Conservation (phyloP, 345 rosid genomes). For the Eucalyptus melliodora region DNA sequence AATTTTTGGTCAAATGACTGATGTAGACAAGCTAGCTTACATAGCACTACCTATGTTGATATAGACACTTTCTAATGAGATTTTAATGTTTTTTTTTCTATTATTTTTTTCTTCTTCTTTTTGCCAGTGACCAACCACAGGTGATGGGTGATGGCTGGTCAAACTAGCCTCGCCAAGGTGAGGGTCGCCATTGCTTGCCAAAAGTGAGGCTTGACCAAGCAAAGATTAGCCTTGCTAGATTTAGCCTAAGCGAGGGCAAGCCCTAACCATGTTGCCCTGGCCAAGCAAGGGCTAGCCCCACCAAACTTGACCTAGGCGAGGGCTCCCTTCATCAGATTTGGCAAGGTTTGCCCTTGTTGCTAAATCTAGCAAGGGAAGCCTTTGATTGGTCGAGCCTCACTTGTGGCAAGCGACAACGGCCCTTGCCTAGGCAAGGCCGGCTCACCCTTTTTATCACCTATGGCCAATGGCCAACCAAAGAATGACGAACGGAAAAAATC, state of each 20-base stretch:
- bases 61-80: not conserved
- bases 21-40: too few relatives aligned
- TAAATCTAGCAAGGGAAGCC: too few relatives aligned
- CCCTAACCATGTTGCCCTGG: not conserved
- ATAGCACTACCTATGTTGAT: not conserved
- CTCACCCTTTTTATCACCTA: too few relatives aligned
- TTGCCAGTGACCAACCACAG: rapidly evolving
- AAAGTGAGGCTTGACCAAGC: not conserved
- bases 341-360: not conserved
- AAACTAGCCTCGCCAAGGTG: rapidly evolving
- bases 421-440: not conserved
- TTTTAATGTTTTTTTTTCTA: too few relatives aligned
- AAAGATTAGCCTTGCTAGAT: not conserved
- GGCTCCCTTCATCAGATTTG: not conserved
- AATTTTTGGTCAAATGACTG: not conserved
- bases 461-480: not conserved
- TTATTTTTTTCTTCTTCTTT: too few relatives aligned
- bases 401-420: not conserved
- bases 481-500: too few relatives aligned
- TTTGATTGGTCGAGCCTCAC: not conserved
- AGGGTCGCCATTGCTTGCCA: not conserved
- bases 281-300: not conserved
- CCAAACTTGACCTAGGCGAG: not conserved
- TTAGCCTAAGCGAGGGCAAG: not conserved
- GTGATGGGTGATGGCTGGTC: rapidly evolving